phyloP scores from a whole-genome alignment of 192 early-diverging fungal genomes.

The Coemansia interrupta region DNA sequence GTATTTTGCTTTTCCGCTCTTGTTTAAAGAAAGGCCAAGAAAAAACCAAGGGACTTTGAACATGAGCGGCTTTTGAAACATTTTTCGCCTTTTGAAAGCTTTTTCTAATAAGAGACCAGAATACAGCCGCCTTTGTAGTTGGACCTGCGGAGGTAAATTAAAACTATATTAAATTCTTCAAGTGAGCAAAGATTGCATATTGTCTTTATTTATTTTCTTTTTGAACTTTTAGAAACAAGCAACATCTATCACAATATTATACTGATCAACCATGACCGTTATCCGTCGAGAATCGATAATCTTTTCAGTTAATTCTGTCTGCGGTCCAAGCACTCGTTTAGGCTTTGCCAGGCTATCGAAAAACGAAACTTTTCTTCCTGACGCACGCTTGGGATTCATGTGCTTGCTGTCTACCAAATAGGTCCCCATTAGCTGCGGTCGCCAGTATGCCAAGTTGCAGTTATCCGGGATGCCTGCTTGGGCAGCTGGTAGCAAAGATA shows the following conservation, averaged over 20 bases:
- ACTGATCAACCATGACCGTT: slow-evolving; percentile 29
- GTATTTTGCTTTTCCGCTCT: background rate
- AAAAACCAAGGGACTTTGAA: background rate
- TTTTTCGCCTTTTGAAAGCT: background rate
- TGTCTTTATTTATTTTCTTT: background rate
- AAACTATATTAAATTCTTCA: slow-evolving; percentile 1
- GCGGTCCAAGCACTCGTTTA: slow-evolving; percentile 30
- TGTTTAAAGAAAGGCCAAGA: slow-evolving; percentile 2
- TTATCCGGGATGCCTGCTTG: slow-evolving; percentile 16
- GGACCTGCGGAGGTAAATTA: too few relatives aligned
- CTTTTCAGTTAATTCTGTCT: slow-evolving; percentile 22
- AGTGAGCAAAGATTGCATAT: background rate
- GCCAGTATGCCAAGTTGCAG: slow-evolving; percentile 43
- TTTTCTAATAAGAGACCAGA: too few relatives aligned
- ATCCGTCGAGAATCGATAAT: slow-evolving; percentile 23
- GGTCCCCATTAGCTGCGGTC: slow-evolving; percentile 24
- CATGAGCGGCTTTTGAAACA: background rate
- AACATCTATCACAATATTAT: slow-evolving; percentile 29
- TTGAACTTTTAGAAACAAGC: slow-evolving; percentile 22
- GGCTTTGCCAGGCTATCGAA: slow-evolving; percentile 22
- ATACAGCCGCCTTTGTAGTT: too few relatives aligned
- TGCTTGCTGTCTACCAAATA: slow-evolving; percentile 20
- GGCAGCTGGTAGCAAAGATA: background rate
- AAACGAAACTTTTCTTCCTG: slow-evolving; percentile 23
- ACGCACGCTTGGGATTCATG: slow-evolving; percentile 8